Evolutionary conservation across 1,284 basidiomycete species (phyloP), one percentile per base, ranked within the genome.

Genomic region (Farysia itapuensis): DNA sequence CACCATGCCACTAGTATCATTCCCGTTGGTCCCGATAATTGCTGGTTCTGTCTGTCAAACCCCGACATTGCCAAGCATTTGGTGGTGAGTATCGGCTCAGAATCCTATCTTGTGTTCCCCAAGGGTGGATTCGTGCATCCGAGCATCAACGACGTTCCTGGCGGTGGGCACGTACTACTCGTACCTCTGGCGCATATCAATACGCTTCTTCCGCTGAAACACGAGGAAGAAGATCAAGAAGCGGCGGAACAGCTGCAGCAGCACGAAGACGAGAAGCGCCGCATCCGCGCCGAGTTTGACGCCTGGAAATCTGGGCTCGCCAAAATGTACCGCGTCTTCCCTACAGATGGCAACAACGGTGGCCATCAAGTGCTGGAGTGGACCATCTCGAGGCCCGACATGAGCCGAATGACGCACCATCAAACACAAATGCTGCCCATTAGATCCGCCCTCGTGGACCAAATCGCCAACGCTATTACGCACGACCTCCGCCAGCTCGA

Each of bases 1-100:
- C n/a, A n/a, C n/a, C n/a, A n/a, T n/a, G n/a, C n/a, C n/a, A n/a
- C n/a, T n/a, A n/a, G n/a, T n/a, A 33, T 54, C 19, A 52, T 64
- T 18, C 66, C 72, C 3, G 64, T 76, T 3, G 71, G 65, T 0
- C 74, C 74, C 0, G 38, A 51, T 33, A 64, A 70, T 34, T 76
- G 74, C 44, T 76, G 74, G 74, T 76, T 76, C 59, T 76, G 74
- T 39, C 59, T 76, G 2, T 64, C 60, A 24, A 76, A 76, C 22
- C 70, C 70, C 2, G 20, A 43, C 1, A 51, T 71, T 13, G 58
- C 66, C 20, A 75, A 72, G 38, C 52, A 65, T 36, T 56, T 75
- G 23, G 64, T 76, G 29, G 58, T 74, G 11, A 34, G 50, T 22
- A 61, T 75, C 18, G 65, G 64, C 4, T 32, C 39, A 5, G 69